Evolutionary conservation across 805 yeast species (phyloP).

Genomic region (Candida hispaniensis): DNA sequence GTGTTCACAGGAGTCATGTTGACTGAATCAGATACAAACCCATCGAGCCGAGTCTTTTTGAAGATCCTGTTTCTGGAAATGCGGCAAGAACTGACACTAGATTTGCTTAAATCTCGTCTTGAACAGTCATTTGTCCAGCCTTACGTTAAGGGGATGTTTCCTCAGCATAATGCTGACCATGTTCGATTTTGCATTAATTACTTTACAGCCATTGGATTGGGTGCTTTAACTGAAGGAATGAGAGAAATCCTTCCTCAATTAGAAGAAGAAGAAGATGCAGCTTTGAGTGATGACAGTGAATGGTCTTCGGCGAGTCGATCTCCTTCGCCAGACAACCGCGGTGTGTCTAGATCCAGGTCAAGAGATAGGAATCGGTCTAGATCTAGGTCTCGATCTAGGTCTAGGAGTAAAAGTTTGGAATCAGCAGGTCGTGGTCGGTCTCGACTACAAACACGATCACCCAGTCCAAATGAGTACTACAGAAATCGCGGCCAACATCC

Average conservation of each 20-base stretch:
- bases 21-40: conserved; percentile 62
- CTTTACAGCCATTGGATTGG: conserved; percentile 88
- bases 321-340: too few species aligned
- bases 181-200: conserved; percentile 70
- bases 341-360: too few species aligned
- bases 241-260: conserved; percentile 36
- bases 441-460: too few species aligned
- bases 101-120: conserved; percentile 39
- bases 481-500: neutral
- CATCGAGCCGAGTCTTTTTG: conserved; percentile 67
- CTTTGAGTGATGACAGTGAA: too few species aligned
- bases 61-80: conserved; percentile 73
- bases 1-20: conserved; percentile 45
- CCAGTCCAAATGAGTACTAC: too few species aligned
- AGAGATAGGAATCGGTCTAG: conserved; percentile 1
- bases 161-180: conserved; percentile 32
- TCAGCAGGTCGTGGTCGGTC: too few species aligned
- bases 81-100: conserved; percentile 62
- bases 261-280: conserved; percentile 16
- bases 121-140: conserved; percentile 43
- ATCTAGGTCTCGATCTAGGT: conserved; percentile 2
- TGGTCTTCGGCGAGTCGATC: too few species aligned
- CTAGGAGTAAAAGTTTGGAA: too few species aligned
- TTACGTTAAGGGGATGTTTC: conserved; percentile 52
- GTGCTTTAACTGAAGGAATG: conserved; percentile 73